Evolutionary conservation across 2,329 filamentous ascomycete species (phyloP), one percentile per base, ranked within the genome.

Genomic region (Talaromyces sp.): DNA sequence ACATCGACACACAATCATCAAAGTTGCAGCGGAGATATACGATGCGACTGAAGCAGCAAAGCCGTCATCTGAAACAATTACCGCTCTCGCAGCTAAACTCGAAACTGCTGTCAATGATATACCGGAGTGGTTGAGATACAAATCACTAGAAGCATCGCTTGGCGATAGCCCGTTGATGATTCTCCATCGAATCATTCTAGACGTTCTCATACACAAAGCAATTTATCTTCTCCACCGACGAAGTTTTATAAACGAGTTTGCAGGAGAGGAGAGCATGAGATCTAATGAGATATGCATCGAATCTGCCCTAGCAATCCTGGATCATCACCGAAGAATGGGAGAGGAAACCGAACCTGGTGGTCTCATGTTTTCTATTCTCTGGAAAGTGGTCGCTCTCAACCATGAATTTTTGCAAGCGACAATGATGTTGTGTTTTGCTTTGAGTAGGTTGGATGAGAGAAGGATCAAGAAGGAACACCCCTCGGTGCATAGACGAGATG

Each of bases 301-400:
- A 13, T 59, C 81, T 82, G 64, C 79, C 81, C 69, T 62, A 82
- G 84, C 64, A 83, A 95, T 67, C 87, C 91, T 74, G 81, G 85
- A 61, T 70, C 90, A 52, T 57, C 68, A 65, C 64, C 82, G 51
- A 75, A 80, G 27, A 78, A 81, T 55, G 58, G 65, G 13, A 57
- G 62, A 58, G 35, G 60, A 60, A 27, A 61, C 31, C 13, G 32
- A 60, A 35, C 60, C 60, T 2, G 53, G 60, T 11, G 57, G 60
- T 10, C 53, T 62, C 29, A 56, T 62, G 52, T 62, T 57, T 46
- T n/a, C 17, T 26, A 56, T 60, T 29, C 60, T 57, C 31, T 62
- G 57, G 60, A 56, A 54, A 11, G 60, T 62, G 2, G 46, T 52
- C 10, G 35, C 57, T 21, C 57, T 62, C n/a, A 57, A 60, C 6